Conservation (phyloP, 2,329 filamentous ascomycete genomes). For the Hypoxylon rubiginosum region DNA sequence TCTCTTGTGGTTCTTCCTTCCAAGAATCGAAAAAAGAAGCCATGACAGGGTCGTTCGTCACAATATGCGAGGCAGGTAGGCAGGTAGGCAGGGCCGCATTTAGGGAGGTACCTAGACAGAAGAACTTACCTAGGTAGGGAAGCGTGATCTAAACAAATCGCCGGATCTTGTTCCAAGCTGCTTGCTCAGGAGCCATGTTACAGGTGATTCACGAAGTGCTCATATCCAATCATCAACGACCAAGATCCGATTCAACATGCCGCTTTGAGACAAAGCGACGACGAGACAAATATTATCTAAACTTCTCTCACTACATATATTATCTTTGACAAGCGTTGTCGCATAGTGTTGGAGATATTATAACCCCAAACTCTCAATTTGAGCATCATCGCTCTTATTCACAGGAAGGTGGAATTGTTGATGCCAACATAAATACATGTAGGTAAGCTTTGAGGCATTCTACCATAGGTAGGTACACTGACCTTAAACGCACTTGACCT, state of each 20-base stretch:
- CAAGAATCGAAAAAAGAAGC: slow-evolving; percentile 8
- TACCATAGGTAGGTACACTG: neutral
- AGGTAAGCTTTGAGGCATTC: neutral
- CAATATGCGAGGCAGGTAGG: slow-evolving; percentile 8
- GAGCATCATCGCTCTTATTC: neutral
- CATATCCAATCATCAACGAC: neutral
- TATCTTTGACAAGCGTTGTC: neutral
- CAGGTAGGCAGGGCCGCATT: slow-evolving; percentile 11
- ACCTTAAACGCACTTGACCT: neutral
- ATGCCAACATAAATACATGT: neutral
- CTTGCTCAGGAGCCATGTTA: slow-evolving; percentile 4
- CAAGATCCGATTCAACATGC: neutral
- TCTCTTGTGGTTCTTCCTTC: slow-evolving; percentile 5
- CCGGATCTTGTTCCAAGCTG: neutral
- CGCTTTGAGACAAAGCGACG: neutral
- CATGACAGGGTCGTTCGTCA: slow-evolving; percentile 11
- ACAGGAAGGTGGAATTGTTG: neutral
- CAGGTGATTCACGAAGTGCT: neutral
- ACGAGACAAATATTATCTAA: neutral
- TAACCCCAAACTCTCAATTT: too few species aligned
- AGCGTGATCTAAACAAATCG: neutral
- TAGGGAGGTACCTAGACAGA: neutral
- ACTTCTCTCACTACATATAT: neutral
- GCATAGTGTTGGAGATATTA: neutral
- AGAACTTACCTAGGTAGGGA: too few species aligned